Percentiles rank a stretch among this genome's conserved stretches.
These are phyloP conservation scores for Mortierella sp. DNA, from an alignment of 371 early-diverging fungal genomes.

Conservation along the genomic window DNA sequence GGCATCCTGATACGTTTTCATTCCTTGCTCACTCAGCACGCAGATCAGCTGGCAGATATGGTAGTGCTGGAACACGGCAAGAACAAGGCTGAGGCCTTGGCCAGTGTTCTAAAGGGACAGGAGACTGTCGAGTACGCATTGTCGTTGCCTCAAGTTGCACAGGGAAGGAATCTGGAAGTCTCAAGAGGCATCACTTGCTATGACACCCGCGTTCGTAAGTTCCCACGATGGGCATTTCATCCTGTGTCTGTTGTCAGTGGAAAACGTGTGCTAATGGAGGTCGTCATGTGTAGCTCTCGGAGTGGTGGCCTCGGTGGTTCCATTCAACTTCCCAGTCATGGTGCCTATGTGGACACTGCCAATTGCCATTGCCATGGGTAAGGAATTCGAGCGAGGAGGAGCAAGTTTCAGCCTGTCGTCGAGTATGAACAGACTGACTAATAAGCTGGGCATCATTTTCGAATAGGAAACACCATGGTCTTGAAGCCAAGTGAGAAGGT, in stretches of 20 bases:
- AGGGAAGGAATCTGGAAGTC: conserved; percentile 64
- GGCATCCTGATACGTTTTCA: conserved; percentile 68
- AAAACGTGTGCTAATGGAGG: no score
- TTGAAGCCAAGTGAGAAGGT: conserved; percentile 83
- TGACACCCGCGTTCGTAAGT: conserved; percentile 63
- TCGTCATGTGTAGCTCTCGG: conserved; percentile 60
- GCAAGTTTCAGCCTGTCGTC: neutral
- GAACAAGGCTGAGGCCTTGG: conserved; percentile 62
- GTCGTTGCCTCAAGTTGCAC: conserved; percentile 65
- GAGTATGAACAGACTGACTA: no score
- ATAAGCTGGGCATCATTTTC: no score
- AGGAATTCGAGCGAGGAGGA: neutral
- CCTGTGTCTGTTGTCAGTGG: no score
- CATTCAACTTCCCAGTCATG: conserved; percentile 83
- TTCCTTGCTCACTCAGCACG: conserved; percentile 58
- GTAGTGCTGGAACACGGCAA: conserved; percentile 79
- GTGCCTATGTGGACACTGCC: conserved; percentile 83
- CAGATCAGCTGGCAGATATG: conserved; percentile 71
- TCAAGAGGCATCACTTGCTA: conserved; percentile 71
- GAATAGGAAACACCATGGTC: conserved; percentile 72
- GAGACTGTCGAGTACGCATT: conserved; percentile 75
- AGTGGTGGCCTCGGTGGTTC: conserved; percentile 77
- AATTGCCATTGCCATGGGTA: conserved; percentile 68
- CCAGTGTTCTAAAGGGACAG: conserved; percentile 64
- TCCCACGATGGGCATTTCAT: neutral